Base-by-base conservation (phyloP, 805 yeast genomes). In the Ogataea minuta region DNA sequence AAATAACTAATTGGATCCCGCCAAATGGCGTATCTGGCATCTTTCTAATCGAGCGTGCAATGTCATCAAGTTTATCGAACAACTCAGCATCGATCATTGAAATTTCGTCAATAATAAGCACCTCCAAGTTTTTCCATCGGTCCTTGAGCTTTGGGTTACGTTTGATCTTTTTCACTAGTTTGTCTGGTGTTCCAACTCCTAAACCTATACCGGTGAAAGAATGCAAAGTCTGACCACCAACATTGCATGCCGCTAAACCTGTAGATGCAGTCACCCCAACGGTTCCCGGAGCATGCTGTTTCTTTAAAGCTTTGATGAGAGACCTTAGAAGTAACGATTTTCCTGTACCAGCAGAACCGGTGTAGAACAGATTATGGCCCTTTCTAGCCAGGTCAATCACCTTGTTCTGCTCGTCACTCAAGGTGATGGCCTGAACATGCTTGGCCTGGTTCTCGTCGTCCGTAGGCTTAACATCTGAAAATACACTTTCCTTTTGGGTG, bases 301-400 rank as follows among this genome's bases (percentile, higher is more conserved):
- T 44, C 45, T 64, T 69, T 39, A 85, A 57, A 0, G 70, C 61
- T 50, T 75, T 74, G 39, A 85, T 84, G 25, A 85, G 67, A 9
- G 77, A 70, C 45, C 74, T 72, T 35, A 93, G 65, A n/a, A 93
- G 67, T 4, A 93, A 83, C 1, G 99, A 91, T 58, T 93, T 93
- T 57, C 99, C 99, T 0, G 99, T 93, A 54, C 99, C 99, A 0
- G 99, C 99, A 23, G 97, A 88, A 35, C 99, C 99, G 0, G 99
- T 93, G 59, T 86, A 93, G 57, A 93, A 93, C 3, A 93, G 64
- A 43, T 82, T 86, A 12, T 68, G 64, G 0, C 95, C 89, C 15
- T 67, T 56, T 30, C 76, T 62, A 5, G 64, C 95, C 38, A 85
- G 62, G 8, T 78, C 74, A 9, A 86, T 70, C 15, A 93, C 78